Base-by-base conservation (phyloP, 805 yeast species). In the Candida boleticola region DNA sequence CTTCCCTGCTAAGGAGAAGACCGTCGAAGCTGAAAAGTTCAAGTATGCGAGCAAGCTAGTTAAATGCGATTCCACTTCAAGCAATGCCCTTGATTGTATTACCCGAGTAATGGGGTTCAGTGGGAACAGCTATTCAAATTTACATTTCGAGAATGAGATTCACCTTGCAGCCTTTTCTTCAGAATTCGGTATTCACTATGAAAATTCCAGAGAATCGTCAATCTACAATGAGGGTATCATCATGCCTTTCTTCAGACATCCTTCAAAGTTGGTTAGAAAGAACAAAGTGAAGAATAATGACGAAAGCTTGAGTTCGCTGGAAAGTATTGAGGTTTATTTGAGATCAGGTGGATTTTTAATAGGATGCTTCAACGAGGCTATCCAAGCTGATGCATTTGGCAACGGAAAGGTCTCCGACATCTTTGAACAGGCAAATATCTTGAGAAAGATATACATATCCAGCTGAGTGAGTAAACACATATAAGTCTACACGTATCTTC, bases 301-400 rank as follows among this genome's bases (percentile, higher is more conserved):
- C 33, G 36, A 10, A 13, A n/a, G n/a, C n/a, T 5, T 14, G 10
- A 13, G 22, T 5, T 43, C 37, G 1, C 45, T 42, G 5, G 52
- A 58, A 22, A 51, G 51, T 14, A 50, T 73, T 36, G 80, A 77
- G 18, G 62, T 77, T 6, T 73, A 65, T 46, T 63, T 73, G 44
- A 66, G 76, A 47, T 64, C 77, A 1, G 80, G 80, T 2, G 84
- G 84, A 0, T 79, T 66, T 48, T 46, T 79, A 38, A 63, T 80
- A 37, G 73, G 72, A 4, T 66, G 70, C 3, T 77, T 79, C 53
- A 68, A 60, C 45, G 63, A 65, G 32, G 45, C 52, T 0, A 23
- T 25, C 20, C 14, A 23, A n/a, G 7, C 29, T 9, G 48, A 47
- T 10, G 58, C 58, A 16, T 36, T 36, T 19, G 25, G 13, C 25